Evolutionary conservation across 2,329 filamentous ascomycete genomes (phyloP).

Genomic region (Ophiostoma sp.): DNA sequence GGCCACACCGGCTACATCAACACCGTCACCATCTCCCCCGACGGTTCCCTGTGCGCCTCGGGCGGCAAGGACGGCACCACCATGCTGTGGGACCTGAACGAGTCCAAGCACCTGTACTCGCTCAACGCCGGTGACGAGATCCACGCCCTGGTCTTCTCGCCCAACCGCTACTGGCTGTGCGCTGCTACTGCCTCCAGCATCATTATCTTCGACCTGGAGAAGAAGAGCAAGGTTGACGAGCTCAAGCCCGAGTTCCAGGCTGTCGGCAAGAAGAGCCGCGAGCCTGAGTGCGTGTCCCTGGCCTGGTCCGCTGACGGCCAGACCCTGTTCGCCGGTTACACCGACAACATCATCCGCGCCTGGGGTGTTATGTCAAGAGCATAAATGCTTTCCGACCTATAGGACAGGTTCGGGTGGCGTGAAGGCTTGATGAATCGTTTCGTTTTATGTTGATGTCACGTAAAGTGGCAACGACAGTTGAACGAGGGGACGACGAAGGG

Average conservation of each 20-base stretch:
- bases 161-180: conserved; percentile 99
- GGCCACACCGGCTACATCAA: conserved; percentile 99
- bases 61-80: conserved; percentile 99
- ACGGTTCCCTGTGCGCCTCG: conserved; percentile 97
- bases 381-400: conserved; percentile 49
- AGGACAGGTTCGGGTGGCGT: not conserved
- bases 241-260: conserved; percentile 97
- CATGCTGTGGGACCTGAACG: conserved; percentile 99
- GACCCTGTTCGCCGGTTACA: conserved; percentile 99
- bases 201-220: conserved; percentile 99
- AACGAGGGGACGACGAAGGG: not conserved
- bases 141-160: conserved; percentile 99
- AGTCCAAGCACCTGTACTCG: conserved; percentile 99
- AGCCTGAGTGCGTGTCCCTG: conserved; percentile 96
- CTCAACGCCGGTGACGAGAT: conserved; percentile 99
- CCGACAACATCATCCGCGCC: conserved; percentile 97
- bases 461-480: not conserved
- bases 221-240: conserved; percentile 99
- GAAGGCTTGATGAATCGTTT: not conserved
- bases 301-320: conserved; percentile 98
- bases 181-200: conserved; percentile 95
- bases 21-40: conserved; percentile 99
- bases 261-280: conserved; percentile 97
- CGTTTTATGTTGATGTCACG: not conserved
- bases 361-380: conserved; percentile 97